Conservation (phyloP, 345 rosid genomes). For the Eucalyptus sp. region DNA sequence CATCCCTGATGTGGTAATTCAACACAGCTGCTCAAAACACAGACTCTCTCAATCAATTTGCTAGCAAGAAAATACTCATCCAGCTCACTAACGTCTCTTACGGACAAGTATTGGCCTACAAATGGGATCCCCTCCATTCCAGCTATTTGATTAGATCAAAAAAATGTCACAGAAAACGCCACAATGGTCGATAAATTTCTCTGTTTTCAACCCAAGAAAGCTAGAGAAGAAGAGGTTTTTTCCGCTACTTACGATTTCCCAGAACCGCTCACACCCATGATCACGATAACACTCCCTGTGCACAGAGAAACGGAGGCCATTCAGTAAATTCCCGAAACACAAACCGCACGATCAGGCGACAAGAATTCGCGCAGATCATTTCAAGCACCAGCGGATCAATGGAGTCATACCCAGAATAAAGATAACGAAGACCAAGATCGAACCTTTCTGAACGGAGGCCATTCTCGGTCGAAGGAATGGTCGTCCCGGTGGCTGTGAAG, state of each 20-base stretch:
- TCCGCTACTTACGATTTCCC: conserved; percentile 60
- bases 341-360: background rate
- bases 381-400: background rate
- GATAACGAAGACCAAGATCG: background rate
- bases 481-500: background rate
- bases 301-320: background rate
- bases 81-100: background rate
- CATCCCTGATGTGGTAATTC: background rate
- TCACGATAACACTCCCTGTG: conserved; percentile 8
- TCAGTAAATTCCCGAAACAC: background rate
- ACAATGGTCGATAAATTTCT: background rate
- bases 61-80: background rate
- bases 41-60: background rate
- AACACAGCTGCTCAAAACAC: background rate
- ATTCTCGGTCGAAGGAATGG: background rate
- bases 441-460: background rate
- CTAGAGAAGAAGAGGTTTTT: background rate
- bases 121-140: background rate
- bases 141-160: background rate
- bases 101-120: background rate
- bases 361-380: background rate
- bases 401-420: background rate
- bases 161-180: background rate
- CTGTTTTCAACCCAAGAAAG: background rate
- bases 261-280: conserved; percentile 76